A percentile compares a stretch with the other conserved stretches of the same genome.
phyloP scores from a whole-genome alignment of 2,329 filamentous ascomycete species.

The Sarocladiaceae sp. region DNA sequence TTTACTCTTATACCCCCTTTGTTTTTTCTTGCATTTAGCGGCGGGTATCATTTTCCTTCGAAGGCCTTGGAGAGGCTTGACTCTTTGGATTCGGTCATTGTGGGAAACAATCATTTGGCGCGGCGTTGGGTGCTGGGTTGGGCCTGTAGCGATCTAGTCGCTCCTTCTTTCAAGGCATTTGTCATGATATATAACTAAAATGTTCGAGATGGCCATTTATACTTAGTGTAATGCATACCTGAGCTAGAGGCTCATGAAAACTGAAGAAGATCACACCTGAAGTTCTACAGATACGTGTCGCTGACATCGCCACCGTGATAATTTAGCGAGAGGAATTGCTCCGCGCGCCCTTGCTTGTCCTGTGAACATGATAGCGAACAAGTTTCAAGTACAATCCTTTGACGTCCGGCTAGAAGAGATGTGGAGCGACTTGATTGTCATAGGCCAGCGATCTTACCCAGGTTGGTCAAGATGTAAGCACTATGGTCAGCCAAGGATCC shows the following conservation, averaged over 20 bases:
- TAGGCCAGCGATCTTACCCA: background rate
- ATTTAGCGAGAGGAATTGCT: too few species aligned
- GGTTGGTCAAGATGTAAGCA: background rate
- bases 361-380: too few species aligned
- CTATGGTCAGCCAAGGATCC: background rate
- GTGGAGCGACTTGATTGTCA: too few species aligned
- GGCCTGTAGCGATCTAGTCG: background rate
- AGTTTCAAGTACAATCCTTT: too few species aligned
- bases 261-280: too few species aligned
- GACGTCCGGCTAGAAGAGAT: too few species aligned
- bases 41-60: background rate
- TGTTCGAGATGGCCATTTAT: background rate
- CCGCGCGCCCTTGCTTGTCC: too few species aligned
- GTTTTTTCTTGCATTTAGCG: background rate
- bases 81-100: background rate
- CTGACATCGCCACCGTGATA: too few species aligned
- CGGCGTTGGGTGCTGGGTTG: background rate
- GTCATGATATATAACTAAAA: too few species aligned
- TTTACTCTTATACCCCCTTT: background rate
- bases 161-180: too few species aligned
- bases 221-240: background rate
- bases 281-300: too few species aligned
- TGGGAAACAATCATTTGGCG: background rate
- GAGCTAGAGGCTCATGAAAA: background rate
- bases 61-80: background rate